phyloP scores from a whole-genome alignment of 106 monocot species.

The Agapanthus africanus region DNA sequence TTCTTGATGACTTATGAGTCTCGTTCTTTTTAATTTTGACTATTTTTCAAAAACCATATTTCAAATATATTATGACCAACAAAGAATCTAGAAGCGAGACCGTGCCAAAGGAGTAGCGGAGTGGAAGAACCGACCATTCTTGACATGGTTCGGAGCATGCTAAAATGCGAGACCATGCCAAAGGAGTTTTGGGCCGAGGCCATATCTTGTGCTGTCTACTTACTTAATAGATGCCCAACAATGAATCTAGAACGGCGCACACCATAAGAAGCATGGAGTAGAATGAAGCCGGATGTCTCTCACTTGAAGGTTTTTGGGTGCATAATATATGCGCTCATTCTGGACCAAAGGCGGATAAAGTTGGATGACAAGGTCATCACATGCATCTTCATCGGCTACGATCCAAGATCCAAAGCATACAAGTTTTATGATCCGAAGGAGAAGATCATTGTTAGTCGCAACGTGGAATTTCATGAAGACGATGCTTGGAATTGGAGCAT shows the following conservation, averaged over 20 bases:
- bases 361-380: too few species aligned
- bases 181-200: not conserved
- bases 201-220: not conserved
- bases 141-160: not conserved
- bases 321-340: not conserved
- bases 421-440: too few species aligned
- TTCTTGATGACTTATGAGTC: too few species aligned
- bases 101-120: not conserved
- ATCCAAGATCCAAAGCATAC: too few species aligned
- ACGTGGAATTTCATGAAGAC: not conserved
- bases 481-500: not conserved
- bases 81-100: too few species aligned
- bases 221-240: not conserved
- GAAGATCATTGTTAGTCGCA: not conserved
- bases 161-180: not conserved
- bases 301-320: not conserved
- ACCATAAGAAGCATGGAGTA: conserved; percentile 6
- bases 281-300: not conserved
- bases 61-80: too few species aligned
- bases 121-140: not conserved
- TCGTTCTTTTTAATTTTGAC: too few species aligned
- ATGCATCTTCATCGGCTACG: too few species aligned
- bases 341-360: not conserved
- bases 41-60: too few species aligned
- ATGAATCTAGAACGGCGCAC: not conserved